A percentile compares a stretch with the other conserved stretches of the same genome.
Evolutionary conservation across 768 basidiomycete species (phyloP).

Genomic region (Suillus occidentalis): DNA sequence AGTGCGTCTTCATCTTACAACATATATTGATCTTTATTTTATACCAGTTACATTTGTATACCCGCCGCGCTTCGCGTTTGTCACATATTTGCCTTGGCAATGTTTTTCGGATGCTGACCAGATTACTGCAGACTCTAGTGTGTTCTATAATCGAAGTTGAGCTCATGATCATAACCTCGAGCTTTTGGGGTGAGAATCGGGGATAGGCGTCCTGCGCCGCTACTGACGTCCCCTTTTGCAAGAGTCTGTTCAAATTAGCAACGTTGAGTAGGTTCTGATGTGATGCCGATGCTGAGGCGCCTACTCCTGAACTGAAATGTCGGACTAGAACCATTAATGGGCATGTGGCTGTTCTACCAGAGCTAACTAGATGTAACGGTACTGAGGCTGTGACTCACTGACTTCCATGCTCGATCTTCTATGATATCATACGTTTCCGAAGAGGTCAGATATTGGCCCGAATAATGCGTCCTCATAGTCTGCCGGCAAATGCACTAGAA

Average conservation of each 20-base stretch:
- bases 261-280: neutral
- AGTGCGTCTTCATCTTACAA: neutral
- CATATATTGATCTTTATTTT: neutral
- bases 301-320: neutral
- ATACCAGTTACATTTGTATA: neutral
- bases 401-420: neutral
- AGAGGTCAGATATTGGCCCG: neutral
- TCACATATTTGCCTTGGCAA: neutral
- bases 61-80: neutral
- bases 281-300: neutral
- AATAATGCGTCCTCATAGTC: neutral
- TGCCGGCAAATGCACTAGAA: neutral
- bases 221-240: neutral
- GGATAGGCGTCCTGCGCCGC: neutral
- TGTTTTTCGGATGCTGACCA: neutral
- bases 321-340: neutral
- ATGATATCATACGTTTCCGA: too few species aligned
- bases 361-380: too few species aligned
- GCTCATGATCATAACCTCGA: neutral
- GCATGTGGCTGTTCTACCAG: neutral
- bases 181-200: neutral
- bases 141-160: neutral
- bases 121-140: neutral
- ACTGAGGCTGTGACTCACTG: neutral
- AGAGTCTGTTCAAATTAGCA: neutral